These are phyloP conservation scores for Tylopilus plumbeoviolaceoides DNA, from an alignment of 768 basidiomycete species.

Conservation along the genomic window DNA sequence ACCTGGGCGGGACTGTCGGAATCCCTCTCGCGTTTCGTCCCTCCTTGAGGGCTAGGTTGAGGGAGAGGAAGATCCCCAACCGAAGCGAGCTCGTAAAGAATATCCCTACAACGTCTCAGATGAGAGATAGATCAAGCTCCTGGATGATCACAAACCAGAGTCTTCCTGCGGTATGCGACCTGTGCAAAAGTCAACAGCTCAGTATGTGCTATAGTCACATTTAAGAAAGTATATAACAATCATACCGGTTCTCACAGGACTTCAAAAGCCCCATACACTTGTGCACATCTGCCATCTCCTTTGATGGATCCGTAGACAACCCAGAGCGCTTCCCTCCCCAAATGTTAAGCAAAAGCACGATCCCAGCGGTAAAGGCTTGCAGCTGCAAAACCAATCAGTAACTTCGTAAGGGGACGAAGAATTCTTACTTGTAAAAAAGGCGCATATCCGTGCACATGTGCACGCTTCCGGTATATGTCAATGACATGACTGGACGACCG, in stretches of 20 bases:
- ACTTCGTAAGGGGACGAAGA: neutral
- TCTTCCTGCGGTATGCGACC: constrained; percentile 47
- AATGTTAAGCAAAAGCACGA: constrained; percentile 53
- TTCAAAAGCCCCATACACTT: constrained; percentile 44
- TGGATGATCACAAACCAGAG: constrained; percentile 37
- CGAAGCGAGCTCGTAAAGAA: constrained; percentile 67
- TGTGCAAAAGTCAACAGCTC: constrained; percentile 6
- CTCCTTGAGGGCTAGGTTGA: constrained; percentile 44
- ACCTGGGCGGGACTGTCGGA: constrained; percentile 42
- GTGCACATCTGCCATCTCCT: constrained; percentile 49
- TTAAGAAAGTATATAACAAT: too few relatives aligned
- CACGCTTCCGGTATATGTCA: constrained; percentile 48
- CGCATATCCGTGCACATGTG: constrained; percentile 17
- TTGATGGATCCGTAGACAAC: constrained; percentile 35
- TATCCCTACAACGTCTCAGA: constrained; percentile 48
- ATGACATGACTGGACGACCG: constrained; percentile 69
- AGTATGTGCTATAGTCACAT: too few relatives aligned
- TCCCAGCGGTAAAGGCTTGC: constrained; percentile 43
- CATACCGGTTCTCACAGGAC: constrained; percentile 34
- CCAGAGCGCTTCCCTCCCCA: constrained; percentile 50
- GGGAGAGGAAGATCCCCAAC: constrained; percentile 71
- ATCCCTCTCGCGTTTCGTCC: constrained; percentile 62
- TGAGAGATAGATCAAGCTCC: neutral
- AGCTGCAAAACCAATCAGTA: constrained; percentile 24
- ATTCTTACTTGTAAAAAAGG: constrained; percentile 29